Evolutionary conservation across 805 yeast genomes (phyloP), one percentile per base, ranked within the genome.

Genomic region (Myxozyma sirexii): DNA sequence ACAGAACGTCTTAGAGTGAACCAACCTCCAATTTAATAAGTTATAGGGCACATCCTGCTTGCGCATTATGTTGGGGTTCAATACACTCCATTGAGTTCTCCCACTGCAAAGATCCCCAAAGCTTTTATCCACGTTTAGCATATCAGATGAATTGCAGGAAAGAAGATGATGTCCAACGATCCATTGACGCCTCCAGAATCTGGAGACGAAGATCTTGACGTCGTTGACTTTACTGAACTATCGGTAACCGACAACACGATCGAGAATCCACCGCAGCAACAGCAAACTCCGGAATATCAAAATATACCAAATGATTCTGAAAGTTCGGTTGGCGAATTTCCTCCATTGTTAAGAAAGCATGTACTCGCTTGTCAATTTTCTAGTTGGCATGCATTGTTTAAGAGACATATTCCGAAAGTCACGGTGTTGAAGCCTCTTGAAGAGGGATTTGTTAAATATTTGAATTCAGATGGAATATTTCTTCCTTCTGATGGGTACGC

Each of bases 401-500:
- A 77, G 57, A 69, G 74, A 4, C 71, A 81, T 56, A 74, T 80
- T 0, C 85, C 90, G 1, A 77, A 77, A 56, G 73, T 85, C 0
- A 72, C 74, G 19, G 76, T 88, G 19, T 71, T 88, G n/a, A 77
- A 72, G 48, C 86, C 88, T 0, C 67, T 86, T 3, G 89, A 91
- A 0, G 68, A 73, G 27, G 76, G 73, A 7, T 88, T 88, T 67
- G 73, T 87, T 1, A 78, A 80, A 3, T 88, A 87, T 67, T 69
- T 88, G 51, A 77, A 79, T 17, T 78, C 82, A 29, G 96, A 90
- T 69, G 92, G 90, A 1, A 86, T 90, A 35, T 76, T 71, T 29
- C 74, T 90, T 7, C 89, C 90, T 0, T 73, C 75, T 1, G 84
- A 80, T 17, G 77, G 67, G 50, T 46, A 21, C 17, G 41, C n/a